phyloP scores from a whole-genome alignment of 1,284 basidiomycete genomes.

The Heimioporus punctisporus region DNA sequence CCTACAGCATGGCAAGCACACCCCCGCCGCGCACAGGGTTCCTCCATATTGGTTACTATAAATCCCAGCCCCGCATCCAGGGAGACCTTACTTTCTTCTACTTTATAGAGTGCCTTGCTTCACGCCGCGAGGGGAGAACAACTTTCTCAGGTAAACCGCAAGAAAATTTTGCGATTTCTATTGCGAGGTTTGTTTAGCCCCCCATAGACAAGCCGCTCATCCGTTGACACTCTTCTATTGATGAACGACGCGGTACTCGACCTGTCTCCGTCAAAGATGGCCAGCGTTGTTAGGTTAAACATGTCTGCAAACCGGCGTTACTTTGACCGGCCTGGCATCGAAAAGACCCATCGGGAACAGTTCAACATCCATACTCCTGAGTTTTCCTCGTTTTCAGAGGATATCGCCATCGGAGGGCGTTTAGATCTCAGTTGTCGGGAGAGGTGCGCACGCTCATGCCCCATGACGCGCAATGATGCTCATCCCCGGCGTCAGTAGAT shows the following conservation, averaged over 20 bases:
- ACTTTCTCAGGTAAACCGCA: too few relatives aligned
- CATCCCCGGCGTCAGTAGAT: slow-evolving; percentile 45
- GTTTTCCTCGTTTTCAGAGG: slow-evolving; percentile 58
- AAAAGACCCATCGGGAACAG: slow-evolving; percentile 68
- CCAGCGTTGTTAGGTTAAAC: slow-evolving; percentile 52
- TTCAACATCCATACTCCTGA: slow-evolving; percentile 74
- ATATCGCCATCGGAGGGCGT: slow-evolving; percentile 61
- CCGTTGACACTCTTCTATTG: slow-evolving; percentile 65
- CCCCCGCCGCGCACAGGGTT: too few relatives aligned
- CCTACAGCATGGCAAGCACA: too few relatives aligned
- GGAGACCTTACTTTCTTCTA: too few relatives aligned
- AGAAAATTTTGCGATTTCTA: too few relatives aligned
- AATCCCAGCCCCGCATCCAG: too few relatives aligned
- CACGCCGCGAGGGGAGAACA: too few relatives aligned
- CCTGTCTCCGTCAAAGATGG: slow-evolving; percentile 36
- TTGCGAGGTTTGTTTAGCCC: too few relatives aligned
- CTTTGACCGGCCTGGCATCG: slow-evolving; percentile 77
- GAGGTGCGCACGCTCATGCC: slow-evolving; percentile 53
- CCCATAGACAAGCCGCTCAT: slow-evolving; percentile 71
- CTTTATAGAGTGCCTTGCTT: too few relatives aligned
- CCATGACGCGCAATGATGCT: slow-evolving; percentile 11
- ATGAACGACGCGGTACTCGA: slow-evolving; percentile 62
- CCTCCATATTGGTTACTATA: too few relatives aligned
- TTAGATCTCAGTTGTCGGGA: slow-evolving; percentile 64
- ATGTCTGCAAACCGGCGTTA: slow-evolving; percentile 66